These are phyloP conservation scores for Triadica sebifera DNA, from an alignment of 345 rosid genomes.

Conservation along the genomic window DNA sequence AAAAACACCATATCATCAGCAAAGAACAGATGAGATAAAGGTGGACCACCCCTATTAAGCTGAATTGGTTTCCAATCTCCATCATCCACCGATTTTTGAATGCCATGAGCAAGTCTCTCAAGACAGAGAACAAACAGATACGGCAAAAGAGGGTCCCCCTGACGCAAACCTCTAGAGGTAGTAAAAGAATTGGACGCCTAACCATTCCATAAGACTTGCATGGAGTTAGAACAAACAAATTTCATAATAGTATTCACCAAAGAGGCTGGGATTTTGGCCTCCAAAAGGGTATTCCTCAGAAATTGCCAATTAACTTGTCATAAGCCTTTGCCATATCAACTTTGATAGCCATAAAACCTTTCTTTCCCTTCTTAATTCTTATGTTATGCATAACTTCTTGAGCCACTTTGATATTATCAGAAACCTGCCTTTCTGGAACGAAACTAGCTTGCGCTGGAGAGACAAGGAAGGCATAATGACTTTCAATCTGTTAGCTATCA, in stretches of 20 bases:
- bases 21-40: no score
- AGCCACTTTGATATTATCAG: background rate
- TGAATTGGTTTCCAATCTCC: no score
- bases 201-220: background rate
- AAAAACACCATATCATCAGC: no score
- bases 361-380: background rate
- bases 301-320: background rate
- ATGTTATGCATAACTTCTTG: background rate
- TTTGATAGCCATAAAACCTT: background rate
- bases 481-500: background rate
- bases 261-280: rapidly evolving
- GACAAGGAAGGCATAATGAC: background rate
- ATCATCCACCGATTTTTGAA: no score
- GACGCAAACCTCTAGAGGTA: background rate
- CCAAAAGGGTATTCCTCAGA: background rate
- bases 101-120: no score
- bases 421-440: background rate
- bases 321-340: background rate
- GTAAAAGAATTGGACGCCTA: background rate
- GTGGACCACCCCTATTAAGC: no score
- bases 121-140: no score
- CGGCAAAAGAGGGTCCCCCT: no score
- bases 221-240: background rate
- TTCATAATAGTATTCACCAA: background rate
- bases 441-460: background rate